A percentile compares a stretch with the other conserved stretches of the same genome.
These are phyloP conservation scores for Platanus orientalis DNA, from an alignment of 164 flowering plant species.

Conservation along the genomic window DNA sequence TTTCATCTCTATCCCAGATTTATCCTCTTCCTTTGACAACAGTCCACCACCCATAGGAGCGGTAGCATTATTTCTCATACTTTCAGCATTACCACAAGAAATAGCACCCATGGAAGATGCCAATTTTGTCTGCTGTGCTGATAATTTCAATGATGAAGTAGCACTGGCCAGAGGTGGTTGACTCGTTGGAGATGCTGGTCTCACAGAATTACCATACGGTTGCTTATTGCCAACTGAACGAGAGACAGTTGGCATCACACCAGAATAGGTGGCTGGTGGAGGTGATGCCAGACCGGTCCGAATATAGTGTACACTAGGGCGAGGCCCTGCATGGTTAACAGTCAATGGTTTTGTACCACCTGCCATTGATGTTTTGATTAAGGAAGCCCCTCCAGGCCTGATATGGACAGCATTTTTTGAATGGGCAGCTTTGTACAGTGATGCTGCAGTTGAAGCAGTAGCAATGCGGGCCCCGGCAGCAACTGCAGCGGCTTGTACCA, in stretches of 20 bases:
- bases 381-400: constrained; percentile 42
- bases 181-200: constrained; percentile 12
- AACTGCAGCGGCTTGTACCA: constrained; percentile 75
- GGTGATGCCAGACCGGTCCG: constrained; percentile 31
- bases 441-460: constrained; percentile 58
- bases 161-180: constrained; percentile 14
- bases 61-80: constrained; percentile 7
- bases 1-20: constrained; percentile 14
- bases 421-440: constrained; percentile 62
- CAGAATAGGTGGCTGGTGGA: constrained; percentile 16
- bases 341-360: constrained; percentile 25
- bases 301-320: constrained; percentile 44
- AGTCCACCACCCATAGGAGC: not conserved
- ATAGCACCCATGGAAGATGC: not conserved
- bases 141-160: constrained; percentile 9
- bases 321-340: constrained; percentile 20
- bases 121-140: constrained; percentile 10
- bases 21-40: constrained; percentile 15
- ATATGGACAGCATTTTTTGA: constrained; percentile 60
- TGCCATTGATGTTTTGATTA: constrained; percentile 34
- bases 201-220: constrained; percentile 12
- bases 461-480: constrained; percentile 95
- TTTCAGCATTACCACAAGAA: constrained; percentile 13
- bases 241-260: constrained; percentile 8
- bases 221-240: constrained; percentile 9